Conservation (phyloP, 495 filamentous ascomycete species). For the Penicillium verhagenii region DNA sequence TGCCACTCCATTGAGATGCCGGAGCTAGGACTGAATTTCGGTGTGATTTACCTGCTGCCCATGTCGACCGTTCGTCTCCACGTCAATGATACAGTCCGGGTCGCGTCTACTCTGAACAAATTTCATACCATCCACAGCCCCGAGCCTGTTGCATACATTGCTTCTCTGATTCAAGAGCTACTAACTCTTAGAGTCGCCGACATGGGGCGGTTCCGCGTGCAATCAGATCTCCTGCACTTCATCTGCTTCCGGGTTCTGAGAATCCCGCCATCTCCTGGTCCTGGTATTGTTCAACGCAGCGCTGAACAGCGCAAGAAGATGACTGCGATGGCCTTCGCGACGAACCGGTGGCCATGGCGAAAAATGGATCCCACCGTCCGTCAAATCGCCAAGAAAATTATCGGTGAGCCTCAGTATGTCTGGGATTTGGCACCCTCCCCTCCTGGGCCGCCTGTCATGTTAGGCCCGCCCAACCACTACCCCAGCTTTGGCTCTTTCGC, state of each 20-base stretch:
- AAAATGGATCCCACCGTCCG: neutral
- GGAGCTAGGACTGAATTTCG: neutral
- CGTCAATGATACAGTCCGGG: slow-evolving; percentile 17
- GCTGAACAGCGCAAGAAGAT: neutral
- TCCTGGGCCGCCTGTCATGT: too few relatives aligned
- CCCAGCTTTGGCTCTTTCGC: too few relatives aligned
- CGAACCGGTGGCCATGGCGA: neutral
- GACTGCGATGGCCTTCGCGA: too few relatives aligned
- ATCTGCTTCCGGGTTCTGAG: too few relatives aligned
- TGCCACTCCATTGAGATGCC: neutral
- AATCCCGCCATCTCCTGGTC: too few relatives aligned
- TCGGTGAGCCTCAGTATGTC: neutral
- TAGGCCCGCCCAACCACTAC: too few relatives aligned
- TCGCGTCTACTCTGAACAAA: slow-evolving; percentile 14
- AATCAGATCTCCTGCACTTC: slow-evolving; percentile 11
- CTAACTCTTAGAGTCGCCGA: slow-evolving; percentile 2
- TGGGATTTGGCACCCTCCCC: too few relatives aligned
- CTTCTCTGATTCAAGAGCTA: slow-evolving; percentile 11
- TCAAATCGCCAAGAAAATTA: neutral
- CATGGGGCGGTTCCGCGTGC: slow-evolving; percentile 5
- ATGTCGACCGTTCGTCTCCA: slow-evolving; percentile 16
- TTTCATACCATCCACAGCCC: slow-evolving; percentile 12
- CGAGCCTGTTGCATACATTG: slow-evolving; percentile 16
- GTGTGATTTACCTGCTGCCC: slow-evolving; percentile 13
- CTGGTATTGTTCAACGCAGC: too few relatives aligned